These are phyloP conservation scores for Fusarium neocosmosporiellum DNA, from an alignment of 2,329 filamentous ascomycete species.

Conservation along the genomic window DNA sequence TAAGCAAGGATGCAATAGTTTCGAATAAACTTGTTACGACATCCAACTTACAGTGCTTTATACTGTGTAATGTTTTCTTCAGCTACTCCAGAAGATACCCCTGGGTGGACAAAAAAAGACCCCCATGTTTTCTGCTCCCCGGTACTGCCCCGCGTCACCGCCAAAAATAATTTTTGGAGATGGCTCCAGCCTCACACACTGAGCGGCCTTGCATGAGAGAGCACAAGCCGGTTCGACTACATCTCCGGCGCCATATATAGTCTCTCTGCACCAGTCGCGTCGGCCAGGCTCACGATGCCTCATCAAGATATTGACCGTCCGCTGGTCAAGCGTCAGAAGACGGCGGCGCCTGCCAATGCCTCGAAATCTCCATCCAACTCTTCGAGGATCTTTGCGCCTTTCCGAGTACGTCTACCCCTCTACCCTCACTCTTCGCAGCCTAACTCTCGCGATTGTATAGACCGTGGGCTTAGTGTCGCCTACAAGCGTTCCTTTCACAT, in stretches of 20 bases:
- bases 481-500: constrained; percentile 89
- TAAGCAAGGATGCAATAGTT: not conserved
- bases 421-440: constrained; percentile 2
- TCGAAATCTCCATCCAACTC: constrained; percentile 57
- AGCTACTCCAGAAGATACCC: not conserved
- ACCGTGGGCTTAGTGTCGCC: constrained; percentile 94
- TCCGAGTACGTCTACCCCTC: constrained; percentile 72
- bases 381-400: constrained; percentile 92
- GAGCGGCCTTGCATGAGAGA: constrained; percentile 32
- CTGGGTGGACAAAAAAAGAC: not conserved
- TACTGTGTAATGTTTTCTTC: not conserved
- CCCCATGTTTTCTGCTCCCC: not conserved
- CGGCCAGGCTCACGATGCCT: constrained; percentile 58
- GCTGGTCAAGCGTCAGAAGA: constrained; percentile 81
- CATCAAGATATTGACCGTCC: constrained; percentile 70
- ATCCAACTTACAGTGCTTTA: not conserved
- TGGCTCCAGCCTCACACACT: constrained; percentile 31
- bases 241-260: constrained; percentile 19
- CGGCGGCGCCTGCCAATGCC: constrained; percentile 48
- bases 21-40: not conserved
- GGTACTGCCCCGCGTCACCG: constrained; percentile 42
- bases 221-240: constrained; percentile 22
- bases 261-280: constrained; percentile 7
- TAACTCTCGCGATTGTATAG: constrained; percentile 56
- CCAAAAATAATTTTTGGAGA: constrained; percentile 47